Percentiles rank a stretch among this genome's conserved stretches.
Evolutionary conservation across 208 protist genomes (phyloP).

Genomic region (Leishmania guyanensis): DNA sequence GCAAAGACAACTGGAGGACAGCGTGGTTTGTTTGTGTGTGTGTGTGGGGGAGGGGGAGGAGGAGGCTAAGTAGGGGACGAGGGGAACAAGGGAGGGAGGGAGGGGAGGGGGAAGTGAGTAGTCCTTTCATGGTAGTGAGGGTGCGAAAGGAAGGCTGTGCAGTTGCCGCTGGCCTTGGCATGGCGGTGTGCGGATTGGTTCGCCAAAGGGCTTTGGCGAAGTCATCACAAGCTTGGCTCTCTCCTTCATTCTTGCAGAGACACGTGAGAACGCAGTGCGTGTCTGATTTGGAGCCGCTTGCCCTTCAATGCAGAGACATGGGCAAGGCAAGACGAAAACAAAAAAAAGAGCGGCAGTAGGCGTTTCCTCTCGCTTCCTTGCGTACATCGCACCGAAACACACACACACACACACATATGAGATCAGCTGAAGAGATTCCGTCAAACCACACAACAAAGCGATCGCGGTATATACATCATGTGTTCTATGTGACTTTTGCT

Average conservation of each 20-base stretch:
- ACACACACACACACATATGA: conserved; percentile 9
- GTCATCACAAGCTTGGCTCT: background rate
- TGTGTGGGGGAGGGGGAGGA: background rate
- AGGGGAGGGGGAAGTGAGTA: background rate
- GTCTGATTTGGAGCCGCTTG: background rate
- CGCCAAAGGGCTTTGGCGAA: background rate
- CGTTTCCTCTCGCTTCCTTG: background rate
- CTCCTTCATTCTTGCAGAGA: background rate
- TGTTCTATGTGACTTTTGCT: background rate
- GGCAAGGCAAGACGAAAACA: background rate
- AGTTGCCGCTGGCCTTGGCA: background rate
- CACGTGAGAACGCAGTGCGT: background rate
- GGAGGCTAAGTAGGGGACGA: background rate
- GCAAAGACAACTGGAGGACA: background rate
- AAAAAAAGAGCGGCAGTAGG: background rate
- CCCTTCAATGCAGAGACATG: background rate
- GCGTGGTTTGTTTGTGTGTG: background rate
- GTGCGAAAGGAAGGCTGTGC: background rate
- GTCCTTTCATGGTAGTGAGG: background rate
- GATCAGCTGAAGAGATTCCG: background rate
- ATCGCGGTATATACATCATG: conserved; percentile 11
- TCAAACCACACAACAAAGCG: background rate
- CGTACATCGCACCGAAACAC: conserved; percentile 7
- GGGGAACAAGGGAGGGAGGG: background rate
- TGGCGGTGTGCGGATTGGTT: background rate